These are phyloP conservation scores for Allium sativum DNA, from an alignment of 106 monocot species.

Conservation along the genomic window DNA sequence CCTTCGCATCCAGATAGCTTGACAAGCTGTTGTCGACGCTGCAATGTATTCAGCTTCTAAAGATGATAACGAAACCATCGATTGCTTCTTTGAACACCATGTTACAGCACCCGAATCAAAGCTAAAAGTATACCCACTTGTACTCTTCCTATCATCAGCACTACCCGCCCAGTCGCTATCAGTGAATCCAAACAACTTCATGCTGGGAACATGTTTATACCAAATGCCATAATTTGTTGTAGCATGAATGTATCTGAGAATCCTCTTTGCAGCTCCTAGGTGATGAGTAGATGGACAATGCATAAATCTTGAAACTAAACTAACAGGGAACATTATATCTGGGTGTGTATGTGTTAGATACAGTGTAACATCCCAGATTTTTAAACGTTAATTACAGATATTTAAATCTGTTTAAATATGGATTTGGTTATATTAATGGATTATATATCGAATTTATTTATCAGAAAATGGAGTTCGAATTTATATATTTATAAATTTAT, in stretches of 20 bases:
- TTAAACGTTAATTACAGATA: too few relatives aligned
- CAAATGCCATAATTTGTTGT: conserved; percentile 14
- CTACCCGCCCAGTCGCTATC: conserved; percentile 14
- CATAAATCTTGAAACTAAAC: conserved; percentile 20
- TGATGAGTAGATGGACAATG: conserved; percentile 8
- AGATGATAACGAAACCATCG: conserved; percentile 5
- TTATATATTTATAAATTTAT: too few relatives aligned
- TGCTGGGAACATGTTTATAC: neutral
- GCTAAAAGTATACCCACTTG: neutral
- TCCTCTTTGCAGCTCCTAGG: conserved; percentile 9
- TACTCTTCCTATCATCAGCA: conserved; percentile 9
- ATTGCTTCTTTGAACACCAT: conserved; percentile 24
- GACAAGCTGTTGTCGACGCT: neutral
- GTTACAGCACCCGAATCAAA: conserved; percentile 10
- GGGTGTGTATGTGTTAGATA: conserved; percentile 4
- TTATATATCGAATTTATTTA: too few relatives aligned
- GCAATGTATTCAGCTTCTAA: conserved; percentile 15
- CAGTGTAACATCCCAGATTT: too few relatives aligned
- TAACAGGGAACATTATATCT: conserved; percentile 7
- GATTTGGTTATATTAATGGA: too few relatives aligned
- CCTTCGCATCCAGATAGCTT: conserved; percentile 20
- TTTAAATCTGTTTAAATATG: too few relatives aligned
- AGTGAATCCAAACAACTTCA: conserved; percentile 11
- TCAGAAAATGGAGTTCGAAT: too few relatives aligned
- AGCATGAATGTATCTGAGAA: conserved; percentile 7